A percentile compares a stretch with the other conserved stretches of the same genome.
Evolutionary conservation across 257 asterid genomes (phyloP).

Genomic region (Parsonsia alboflavescens): DNA sequence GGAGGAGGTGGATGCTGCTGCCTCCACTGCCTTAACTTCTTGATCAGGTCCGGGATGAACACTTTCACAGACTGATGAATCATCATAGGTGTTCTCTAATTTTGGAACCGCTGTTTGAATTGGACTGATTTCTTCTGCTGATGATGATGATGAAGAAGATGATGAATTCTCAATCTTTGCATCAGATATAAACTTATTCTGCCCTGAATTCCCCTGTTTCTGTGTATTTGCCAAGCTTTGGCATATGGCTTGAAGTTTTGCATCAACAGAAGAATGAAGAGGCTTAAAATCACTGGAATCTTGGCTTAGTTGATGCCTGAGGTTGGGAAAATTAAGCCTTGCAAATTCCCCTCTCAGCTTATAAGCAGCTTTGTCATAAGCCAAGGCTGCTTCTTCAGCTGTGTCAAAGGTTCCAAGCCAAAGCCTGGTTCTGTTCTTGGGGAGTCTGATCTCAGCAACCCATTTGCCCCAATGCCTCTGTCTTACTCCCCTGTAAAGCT

Average conservation of each 20-base stretch:
- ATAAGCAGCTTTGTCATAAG: constrained; percentile 82
- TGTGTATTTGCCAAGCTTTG: constrained; percentile 40
- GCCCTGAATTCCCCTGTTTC: constrained; percentile 38
- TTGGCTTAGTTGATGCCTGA: constrained; percentile 44
- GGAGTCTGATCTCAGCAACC: constrained; percentile 93
- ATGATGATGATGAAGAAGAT: background rate
- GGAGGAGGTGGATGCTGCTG: constrained; percentile 30
- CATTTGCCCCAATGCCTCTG: constrained; percentile 97
- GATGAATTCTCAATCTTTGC: background rate
- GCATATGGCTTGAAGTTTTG: constrained; percentile 76
- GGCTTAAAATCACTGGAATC: constrained; percentile 53
- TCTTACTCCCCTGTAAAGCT: constrained; percentile 86
- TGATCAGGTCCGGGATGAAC: constrained; percentile 7
- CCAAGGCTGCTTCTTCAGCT: constrained; percentile 85
- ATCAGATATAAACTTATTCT: background rate
- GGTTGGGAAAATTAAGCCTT: constrained; percentile 73
- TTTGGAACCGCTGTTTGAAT: constrained; percentile 6
- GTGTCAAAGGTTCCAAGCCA: constrained; percentile 94
- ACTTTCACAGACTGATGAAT: constrained; percentile 20
- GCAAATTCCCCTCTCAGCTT: constrained; percentile 81
- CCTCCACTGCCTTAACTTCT: constrained; percentile 33
- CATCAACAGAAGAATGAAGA: constrained; percentile 67
- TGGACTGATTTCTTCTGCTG: background rate
- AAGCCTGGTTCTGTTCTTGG: constrained; percentile 77
- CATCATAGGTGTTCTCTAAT: constrained; percentile 11